Conservation (phyloP, 2,329 filamentous ascomycete genomes). For the Talaromyces sp. region DNA sequence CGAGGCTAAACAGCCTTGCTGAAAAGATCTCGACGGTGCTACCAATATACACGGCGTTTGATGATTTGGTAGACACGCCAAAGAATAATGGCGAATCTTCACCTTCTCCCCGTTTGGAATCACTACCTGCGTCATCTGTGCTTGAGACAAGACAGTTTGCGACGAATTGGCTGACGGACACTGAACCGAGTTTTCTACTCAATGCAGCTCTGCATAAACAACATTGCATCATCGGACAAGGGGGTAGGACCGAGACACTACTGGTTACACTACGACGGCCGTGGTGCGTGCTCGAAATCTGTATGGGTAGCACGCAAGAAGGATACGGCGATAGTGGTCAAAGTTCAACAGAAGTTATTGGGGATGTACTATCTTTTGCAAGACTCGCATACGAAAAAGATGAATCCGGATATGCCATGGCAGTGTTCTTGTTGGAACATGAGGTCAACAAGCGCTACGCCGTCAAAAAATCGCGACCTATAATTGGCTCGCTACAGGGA, state of each 20-base stretch:
- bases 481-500: background rate
- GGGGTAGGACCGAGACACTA: constrained; percentile 1
- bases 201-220: constrained; percentile 6
- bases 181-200: constrained; percentile 9
- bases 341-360: background rate
- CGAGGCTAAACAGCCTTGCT: constrained; percentile 2
- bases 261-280: constrained; percentile 6
- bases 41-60: constrained; percentile 7
- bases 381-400: constrained; percentile 3
- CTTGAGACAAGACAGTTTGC: background rate
- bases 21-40: background rate
- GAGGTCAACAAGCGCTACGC: constrained; percentile 3
- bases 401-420: constrained; percentile 2
- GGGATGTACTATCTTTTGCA: constrained; percentile 1
- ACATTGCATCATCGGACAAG: constrained; percentile 12
- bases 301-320: background rate
- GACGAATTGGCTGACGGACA: background rate
- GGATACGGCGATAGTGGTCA: background rate
- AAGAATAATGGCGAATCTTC: background rate
- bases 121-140: background rate
- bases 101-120: background rate
- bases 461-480: background rate
- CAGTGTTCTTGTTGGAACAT: constrained; percentile 8
- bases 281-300: constrained; percentile 13
- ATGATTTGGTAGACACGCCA: background rate